Evolutionary conservation across 2,329 filamentous ascomycete genomes (phyloP).

Genomic region (Volutella citrinella): DNA sequence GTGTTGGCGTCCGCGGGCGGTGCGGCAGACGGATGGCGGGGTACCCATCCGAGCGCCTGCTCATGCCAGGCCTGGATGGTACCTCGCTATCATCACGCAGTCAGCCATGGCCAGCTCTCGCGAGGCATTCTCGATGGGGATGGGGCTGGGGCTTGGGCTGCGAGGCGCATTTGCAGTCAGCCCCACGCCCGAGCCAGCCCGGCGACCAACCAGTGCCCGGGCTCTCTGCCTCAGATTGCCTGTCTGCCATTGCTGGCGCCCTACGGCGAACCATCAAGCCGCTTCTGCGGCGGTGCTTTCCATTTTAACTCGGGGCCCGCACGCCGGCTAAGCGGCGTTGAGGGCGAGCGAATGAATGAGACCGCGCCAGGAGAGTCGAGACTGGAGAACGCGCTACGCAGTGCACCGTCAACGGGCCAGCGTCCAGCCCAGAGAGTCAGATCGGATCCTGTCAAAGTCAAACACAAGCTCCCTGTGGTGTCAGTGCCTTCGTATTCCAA

Average conservation of each 20-base stretch:
- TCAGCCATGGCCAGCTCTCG: constrained; percentile 8
- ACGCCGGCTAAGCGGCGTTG: too few relatives aligned
- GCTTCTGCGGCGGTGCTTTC: too few relatives aligned
- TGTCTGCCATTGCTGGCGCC: constrained; percentile 18
- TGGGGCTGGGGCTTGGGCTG: constrained; percentile 17
- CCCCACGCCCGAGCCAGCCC: constrained; percentile 21
- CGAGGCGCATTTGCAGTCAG: constrained; percentile 24
- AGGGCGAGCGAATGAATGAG: too few relatives aligned
- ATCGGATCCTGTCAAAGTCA: too few relatives aligned
- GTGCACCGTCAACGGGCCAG: too few relatives aligned
- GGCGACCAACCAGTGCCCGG: constrained; percentile 17
- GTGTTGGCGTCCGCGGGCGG: constrained; percentile 12
- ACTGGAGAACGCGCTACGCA: too few relatives aligned
- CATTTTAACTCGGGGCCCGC: too few relatives aligned
- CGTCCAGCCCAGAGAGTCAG: too few relatives aligned
- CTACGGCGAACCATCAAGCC: too few relatives aligned
- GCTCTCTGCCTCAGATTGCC: constrained; percentile 1
- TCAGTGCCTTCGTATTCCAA: too few relatives aligned
- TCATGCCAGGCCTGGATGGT: constrained; percentile 4
- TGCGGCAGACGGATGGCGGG: constrained; percentile 7
- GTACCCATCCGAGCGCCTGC: constrained; percentile 7
- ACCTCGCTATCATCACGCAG: constrained; percentile 18
- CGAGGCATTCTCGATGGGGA: constrained; percentile 25
- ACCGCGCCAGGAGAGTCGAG: too few relatives aligned
- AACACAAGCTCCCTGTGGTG: too few relatives aligned